These are phyloP conservation scores for Kodamaea sp. DNA, from an alignment of 1,139 yeast genomes.

Conservation along the genomic window DNA sequence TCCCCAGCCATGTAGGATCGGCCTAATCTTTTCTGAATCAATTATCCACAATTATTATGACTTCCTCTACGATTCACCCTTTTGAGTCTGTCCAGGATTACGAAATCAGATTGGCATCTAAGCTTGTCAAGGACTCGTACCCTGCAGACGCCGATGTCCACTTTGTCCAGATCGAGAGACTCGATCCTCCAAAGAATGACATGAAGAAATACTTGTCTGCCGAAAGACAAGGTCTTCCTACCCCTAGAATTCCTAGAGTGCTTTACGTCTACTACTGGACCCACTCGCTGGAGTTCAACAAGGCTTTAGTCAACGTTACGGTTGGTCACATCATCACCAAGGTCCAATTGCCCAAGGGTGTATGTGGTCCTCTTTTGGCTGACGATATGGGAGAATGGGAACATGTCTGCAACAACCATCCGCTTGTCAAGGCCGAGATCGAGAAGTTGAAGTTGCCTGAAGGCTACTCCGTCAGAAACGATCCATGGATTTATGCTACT, in stretches of 20 bases:
- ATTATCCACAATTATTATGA: conserved; percentile 16
- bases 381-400: conserved; percentile 66
- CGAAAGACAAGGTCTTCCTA: conserved; percentile 58
- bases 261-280: conserved; percentile 70
- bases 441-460: conserved; percentile 63
- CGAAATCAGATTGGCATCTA: conserved; percentile 66
- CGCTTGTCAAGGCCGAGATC: conserved; percentile 60
- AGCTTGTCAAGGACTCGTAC: conserved; percentile 60
- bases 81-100: conserved; percentile 68
- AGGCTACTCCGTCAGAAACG: conserved; percentile 59
- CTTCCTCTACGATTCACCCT: conserved; percentile 39
- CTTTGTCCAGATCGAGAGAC: conserved; percentile 69
- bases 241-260: conserved; percentile 64
- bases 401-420: conserved; percentile 52
- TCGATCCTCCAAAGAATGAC: conserved; percentile 81
- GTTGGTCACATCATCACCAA: conserved; percentile 64
- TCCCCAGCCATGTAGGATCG: no score
- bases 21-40: neutral
- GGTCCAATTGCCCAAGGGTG: conserved; percentile 58
- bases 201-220: conserved; percentile 72
- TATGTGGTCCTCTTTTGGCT: conserved; percentile 73
- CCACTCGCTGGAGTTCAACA: conserved; percentile 58
- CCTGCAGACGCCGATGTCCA: conserved; percentile 54
- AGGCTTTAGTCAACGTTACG: conserved; percentile 71
- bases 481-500: conserved; percentile 91